Evolutionary conservation across 352 stramenopile genomes (phyloP).

Genomic region (Blastocystis sp.): DNA sequence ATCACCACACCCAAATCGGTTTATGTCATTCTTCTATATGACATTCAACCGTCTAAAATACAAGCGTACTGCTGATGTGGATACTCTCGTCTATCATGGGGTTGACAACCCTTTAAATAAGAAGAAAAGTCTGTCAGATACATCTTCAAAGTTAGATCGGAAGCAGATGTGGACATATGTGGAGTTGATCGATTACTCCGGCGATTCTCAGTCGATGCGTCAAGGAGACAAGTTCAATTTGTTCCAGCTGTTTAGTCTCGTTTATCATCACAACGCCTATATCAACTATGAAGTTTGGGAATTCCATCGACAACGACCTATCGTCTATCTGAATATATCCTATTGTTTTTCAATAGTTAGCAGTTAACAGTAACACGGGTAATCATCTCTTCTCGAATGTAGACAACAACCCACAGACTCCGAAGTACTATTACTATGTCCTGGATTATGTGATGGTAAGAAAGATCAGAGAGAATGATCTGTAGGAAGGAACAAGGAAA

Average conservation of each 20-base stretch:
- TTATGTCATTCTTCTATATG: constrained; percentile 57
- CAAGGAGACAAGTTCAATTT: constrained; percentile 43
- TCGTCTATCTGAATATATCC: constrained; percentile 57
- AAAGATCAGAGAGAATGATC: neutral
- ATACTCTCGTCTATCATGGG: constrained; percentile 8
- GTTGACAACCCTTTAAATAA: neutral
- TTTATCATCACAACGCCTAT: constrained; percentile 61
- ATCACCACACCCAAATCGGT: neutral
- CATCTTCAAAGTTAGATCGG: neutral
- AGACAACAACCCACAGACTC: constrained; percentile 48
- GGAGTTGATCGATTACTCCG: constrained; percentile 44
- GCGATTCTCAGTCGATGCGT: constrained; percentile 44
- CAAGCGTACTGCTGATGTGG: constrained; percentile 43
- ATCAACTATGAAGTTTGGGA: constrained; percentile 52
- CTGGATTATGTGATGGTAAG: constrained; percentile 37
- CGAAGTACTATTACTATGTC: constrained; percentile 23
- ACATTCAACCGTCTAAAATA: constrained; percentile 55
- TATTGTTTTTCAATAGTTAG: neutral
- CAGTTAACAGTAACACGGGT: neutral
- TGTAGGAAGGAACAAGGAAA: constrained; percentile 17
- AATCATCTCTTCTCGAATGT: constrained; percentile 52
- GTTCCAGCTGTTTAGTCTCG: constrained; percentile 20
- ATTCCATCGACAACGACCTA: neutral
- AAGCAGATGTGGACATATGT: constrained; percentile 14
- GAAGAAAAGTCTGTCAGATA: neutral